A percentile compares a stretch with the other conserved stretches of the same genome.
These are phyloP conservation scores for Globisporangium nodosum DNA, from an alignment of 352 stramenopile species.

Conservation along the genomic window DNA sequence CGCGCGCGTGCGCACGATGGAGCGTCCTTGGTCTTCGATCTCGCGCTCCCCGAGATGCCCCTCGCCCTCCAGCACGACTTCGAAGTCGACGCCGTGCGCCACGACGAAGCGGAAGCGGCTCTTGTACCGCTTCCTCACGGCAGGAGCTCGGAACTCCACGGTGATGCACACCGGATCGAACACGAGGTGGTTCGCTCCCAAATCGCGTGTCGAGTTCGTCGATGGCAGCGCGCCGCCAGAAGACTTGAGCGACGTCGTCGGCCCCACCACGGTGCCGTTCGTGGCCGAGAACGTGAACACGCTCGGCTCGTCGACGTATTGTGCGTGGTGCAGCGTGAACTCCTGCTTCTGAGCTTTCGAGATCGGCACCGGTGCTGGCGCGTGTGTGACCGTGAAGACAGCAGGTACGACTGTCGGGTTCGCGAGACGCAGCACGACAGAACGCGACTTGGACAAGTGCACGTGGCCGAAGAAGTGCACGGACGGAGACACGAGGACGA, in stretches of 20 bases:
- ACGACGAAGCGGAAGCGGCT: conserved; percentile 70
- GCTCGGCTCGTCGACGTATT: conserved; percentile 47
- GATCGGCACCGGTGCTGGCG: conserved; percentile 41
- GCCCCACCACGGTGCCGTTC: conserved; percentile 39
- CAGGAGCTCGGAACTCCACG: conserved; percentile 44
- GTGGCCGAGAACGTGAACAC: conserved; percentile 54
- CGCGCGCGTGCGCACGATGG: conserved; percentile 27
- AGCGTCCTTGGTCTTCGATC: conserved; percentile 39
- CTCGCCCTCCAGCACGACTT: conserved; percentile 65
- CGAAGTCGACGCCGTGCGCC: conserved; percentile 49
- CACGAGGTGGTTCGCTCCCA: conserved; percentile 28
- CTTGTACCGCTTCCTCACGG: conserved; percentile 36
- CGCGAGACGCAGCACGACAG: conserved; percentile 38
- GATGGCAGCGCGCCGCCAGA: conserved; percentile 33
- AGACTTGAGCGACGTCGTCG: conserved; percentile 53
- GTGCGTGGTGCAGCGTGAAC: conserved; percentile 37
- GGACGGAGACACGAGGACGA: conserved; percentile 57
- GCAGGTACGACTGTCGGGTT: conserved; percentile 66
- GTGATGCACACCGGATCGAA: conserved; percentile 33
- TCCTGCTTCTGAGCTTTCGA: conserved; percentile 57
- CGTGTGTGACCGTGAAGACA: conserved; percentile 45
- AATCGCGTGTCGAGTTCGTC: conserved; percentile 32
- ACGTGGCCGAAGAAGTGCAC: conserved; percentile 63
- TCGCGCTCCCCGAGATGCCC: conserved; percentile 55
- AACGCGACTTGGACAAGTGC: conserved; percentile 37